A percentile compares a stretch with the other conserved stretches of the same genome.
Conservation (phyloP, 495 filamentous ascomycete species). For the Penicillium simplicissimum region DNA sequence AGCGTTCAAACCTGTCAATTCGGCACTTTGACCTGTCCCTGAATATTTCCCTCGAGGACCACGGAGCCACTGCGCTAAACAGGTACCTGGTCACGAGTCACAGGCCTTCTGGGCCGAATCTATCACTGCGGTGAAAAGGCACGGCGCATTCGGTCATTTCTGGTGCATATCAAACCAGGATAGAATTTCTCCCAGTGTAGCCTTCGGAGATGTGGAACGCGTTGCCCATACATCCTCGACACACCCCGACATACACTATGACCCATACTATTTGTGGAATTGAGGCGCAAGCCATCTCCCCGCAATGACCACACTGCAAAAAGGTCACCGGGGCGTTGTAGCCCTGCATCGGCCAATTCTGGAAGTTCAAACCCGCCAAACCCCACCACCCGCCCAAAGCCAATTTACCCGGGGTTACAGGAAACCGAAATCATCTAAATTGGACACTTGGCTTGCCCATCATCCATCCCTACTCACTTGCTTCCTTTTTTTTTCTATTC, state of each 20-base stretch:
- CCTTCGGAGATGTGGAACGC: too few relatives aligned
- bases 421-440: not conserved
- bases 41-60: not conserved
- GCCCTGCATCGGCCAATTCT: not conserved
- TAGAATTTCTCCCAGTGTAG: too few relatives aligned
- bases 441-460: conserved; percentile 13
- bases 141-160: not conserved
- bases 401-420: conserved; percentile 19
- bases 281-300: conserved; percentile 8
- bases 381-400: conserved; percentile 14
- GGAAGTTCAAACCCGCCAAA: not conserved
- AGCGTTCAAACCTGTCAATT: not conserved
- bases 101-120: not conserved
- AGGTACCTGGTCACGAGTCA: not conserved
- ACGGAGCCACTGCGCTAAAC: not conserved
- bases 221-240: not conserved
- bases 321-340: conserved; percentile 19
- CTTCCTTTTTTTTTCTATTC: conserved; percentile 8
- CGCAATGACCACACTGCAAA: conserved; percentile 22
- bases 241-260: not conserved
- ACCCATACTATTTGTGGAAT: conserved; percentile 2
- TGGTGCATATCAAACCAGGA: too few relatives aligned
- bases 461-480: conserved; percentile 3
- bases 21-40: not conserved
- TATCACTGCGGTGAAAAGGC: not conserved